Evolutionary conservation across 257 asterid species (phyloP), one percentile per base, ranked within the genome.

Genomic region (Misopates orontium): DNA sequence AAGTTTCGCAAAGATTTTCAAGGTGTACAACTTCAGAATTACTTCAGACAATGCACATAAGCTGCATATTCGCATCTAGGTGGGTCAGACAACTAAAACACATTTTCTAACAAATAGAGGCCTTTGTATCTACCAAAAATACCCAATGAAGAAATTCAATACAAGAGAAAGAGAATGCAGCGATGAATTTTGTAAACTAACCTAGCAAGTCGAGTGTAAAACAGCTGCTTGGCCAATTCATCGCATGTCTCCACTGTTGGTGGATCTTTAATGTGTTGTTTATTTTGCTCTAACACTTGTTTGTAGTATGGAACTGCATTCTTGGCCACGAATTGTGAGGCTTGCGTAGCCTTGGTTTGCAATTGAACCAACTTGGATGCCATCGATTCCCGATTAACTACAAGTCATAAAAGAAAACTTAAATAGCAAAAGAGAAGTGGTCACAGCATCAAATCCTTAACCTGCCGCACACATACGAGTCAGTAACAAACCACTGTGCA

Each of bases 171-270:
- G 16, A 9, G 31, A 10, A 22, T 42, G 47, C 24, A 22, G 48
- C 24, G 52, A n/a, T 19, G 57, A 25, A 41, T 24, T 15, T 10
- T 22, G 57, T 13, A 71, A 9, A 39, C 32, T 48, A 71, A 83
- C 94, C 94, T 86, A 71, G 90, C 94, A 67, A 86, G 86, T 64
- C 88, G 90, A 68, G 94, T 84, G 70, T 77, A 82, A 62, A 76
- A 71, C 65, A 84, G 76, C 80, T 84, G 88, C 79, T 86, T 86
- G 61, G 90, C 60, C 66, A 86, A 74, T 70, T 83, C 85, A 41
- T 67, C 56, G 68, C 90, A 86, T 47, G 79, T 75, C 67, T 86
- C 95, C 65, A 84, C 82, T 17, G 95, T 80, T 68, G 95, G 75
- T 65, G 95, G 90, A 17, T 84, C 84, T 73, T 73, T 78, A 20